Conservation (phyloP, 2,329 filamentous ascomycete species). For the Cercospora brassicicola region DNA sequence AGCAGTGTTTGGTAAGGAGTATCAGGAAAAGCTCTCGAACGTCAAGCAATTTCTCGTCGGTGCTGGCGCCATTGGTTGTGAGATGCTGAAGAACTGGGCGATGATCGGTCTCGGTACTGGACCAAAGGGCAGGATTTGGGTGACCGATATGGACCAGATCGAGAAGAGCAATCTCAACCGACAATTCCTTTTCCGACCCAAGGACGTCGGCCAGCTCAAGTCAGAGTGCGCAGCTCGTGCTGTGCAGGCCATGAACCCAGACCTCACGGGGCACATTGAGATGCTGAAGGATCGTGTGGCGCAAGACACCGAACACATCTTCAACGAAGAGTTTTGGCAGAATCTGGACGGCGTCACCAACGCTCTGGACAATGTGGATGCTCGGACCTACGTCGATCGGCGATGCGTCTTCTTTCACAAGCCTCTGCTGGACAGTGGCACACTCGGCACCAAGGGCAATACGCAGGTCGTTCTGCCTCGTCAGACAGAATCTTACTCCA, state of each 20-base stretch:
- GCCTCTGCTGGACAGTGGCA: constrained; percentile 92
- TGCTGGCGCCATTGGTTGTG: constrained; percentile 94
- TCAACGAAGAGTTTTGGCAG: constrained; percentile 92
- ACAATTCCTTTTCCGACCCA: constrained; percentile 90
- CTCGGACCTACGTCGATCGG: constrained; percentile 91
- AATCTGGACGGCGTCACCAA: constrained; percentile 89
- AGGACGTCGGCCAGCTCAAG: constrained; percentile 94
- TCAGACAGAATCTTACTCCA: constrained; percentile 94
- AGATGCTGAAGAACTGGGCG: constrained; percentile 99
- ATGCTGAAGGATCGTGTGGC: constrained; percentile 87
- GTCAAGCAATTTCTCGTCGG: constrained; percentile 92
- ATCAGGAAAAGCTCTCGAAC: constrained; percentile 89
- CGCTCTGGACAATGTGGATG: constrained; percentile 95
- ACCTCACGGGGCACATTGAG: constrained; percentile 80
- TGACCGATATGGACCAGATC: constrained; percentile 98
- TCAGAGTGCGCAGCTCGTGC: constrained; percentile 88
- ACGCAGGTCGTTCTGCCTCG: constrained; percentile 91
- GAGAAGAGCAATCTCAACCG: constrained; percentile 98
- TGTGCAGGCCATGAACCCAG: constrained; percentile 94
- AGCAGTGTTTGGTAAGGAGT: constrained; percentile 90
- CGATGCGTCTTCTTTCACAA: constrained; percentile 98
- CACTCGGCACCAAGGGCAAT: constrained; percentile 98
- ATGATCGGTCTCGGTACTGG: constrained; percentile 95
- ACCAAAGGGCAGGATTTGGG: constrained; percentile 80
- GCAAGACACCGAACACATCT: constrained; percentile 86